Evolutionary conservation across 208 protist genomes (phyloP).

Genomic region (Leishmania braziliensis): DNA sequence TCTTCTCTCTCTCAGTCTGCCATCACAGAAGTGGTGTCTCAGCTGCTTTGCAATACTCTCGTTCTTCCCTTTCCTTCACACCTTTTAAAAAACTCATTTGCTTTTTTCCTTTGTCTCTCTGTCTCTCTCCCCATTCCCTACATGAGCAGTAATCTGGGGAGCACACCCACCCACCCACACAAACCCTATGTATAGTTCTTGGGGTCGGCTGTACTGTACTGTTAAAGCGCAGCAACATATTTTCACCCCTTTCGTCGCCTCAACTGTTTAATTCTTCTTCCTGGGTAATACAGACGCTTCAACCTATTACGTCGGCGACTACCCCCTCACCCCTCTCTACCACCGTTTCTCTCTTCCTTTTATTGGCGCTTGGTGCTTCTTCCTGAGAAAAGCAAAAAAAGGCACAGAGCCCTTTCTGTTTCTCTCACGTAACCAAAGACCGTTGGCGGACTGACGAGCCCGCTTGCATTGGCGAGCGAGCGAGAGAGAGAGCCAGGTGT

Average conservation of each 20-base stretch:
- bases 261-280: neutral
- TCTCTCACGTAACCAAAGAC: neutral
- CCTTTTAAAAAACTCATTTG: neutral
- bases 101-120: neutral
- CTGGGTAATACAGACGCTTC: neutral
- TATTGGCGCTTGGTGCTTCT: neutral
- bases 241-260: neutral
- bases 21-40: neutral
- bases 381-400: neutral
- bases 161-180: neutral
- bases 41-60: neutral
- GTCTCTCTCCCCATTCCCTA: neutral
- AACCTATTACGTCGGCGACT: neutral
- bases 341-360: neutral
- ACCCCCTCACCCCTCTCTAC: neutral
- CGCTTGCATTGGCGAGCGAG: neutral
- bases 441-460: neutral
- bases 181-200: constrained; percentile 9
- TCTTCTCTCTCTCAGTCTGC: no score
- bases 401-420: neutral
- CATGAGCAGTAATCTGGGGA: neutral
- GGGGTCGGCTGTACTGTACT: neutral
- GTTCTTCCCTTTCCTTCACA: neutral
- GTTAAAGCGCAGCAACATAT: neutral
- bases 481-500: neutral